Evolutionary conservation across 352 stramenopile species (phyloP), one percentile per base, ranked within the genome.

Genomic region (Phytophthora melonis): DNA sequence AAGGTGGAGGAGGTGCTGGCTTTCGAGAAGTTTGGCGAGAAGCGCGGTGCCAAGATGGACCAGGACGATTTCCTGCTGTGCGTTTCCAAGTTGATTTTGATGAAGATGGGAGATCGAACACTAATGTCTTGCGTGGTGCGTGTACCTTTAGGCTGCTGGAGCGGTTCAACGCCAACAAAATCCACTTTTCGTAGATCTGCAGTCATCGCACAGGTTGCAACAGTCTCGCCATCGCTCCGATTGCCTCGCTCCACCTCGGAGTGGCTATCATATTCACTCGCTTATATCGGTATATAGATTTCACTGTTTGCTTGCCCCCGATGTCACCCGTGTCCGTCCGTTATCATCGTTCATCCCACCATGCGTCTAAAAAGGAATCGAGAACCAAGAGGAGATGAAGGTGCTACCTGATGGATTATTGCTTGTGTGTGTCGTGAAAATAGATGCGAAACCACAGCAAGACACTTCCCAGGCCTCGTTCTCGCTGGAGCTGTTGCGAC

Each of bases 11-110:
- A 94, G 50, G 94, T 99, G 53, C 83, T 99, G n/a, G 68, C 68
- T n/a, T 84, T 97, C 62, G 93, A 97, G 25, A 69, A 86, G 19
- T 98, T 93, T 66, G 77, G 78, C 21, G 77, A 85, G 39, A 98
- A 98, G 70, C 89, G 98, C 64, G 97, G 94, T 16, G 92, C 97
- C 19, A 99, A 99, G 77, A 93, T 99, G 82, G 94, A 99, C 82
- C 89, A 99, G 34, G 97, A 99, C 77, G 98, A 99, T 76, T 99
- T 99, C 71, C 87, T 99, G 39, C 82, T 92, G 82, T 95, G 85
- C 53, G 88, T 82, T 67, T 13, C 3, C 13, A 47, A 50, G 27
- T 6, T 39, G 11, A 30, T 56, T 3, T 45, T 59, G 19, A 58
- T 19, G 1, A 25, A 52, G 36, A 13, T 49, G 18, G 49, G 3